Evolutionary conservation across 2,329 filamentous ascomycete species (phyloP), one percentile per base, ranked within the genome.

Genomic region (Cercospora sojina): DNA sequence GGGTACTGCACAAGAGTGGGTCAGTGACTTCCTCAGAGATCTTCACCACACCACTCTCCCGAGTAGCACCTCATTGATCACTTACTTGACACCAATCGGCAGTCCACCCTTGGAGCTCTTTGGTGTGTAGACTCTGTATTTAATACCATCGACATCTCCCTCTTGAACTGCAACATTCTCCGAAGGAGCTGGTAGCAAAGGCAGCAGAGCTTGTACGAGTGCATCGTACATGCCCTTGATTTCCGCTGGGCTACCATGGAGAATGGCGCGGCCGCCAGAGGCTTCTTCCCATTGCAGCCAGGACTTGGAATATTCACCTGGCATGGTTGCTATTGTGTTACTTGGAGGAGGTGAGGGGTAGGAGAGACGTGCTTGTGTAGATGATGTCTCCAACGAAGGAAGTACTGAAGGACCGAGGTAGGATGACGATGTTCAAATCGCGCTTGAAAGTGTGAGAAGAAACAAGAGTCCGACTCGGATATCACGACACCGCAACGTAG

Each of bases 221-320:
- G 27, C 60, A 35, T 68, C 70, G 59, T 67, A 71, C 68, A 66
- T 65, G 47, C 49, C 69, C 58, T 67, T 67, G 64, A 73, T 73
- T 53, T 73, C 71, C 27, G 68, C 68, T 35, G 66, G 65, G 12
- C 67, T 61, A 66, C 71, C 71, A 25, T 70, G 64, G 27, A 73
- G 68, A n/a, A 68, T 59, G 32, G 65, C 60, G 23, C 71, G 68
- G 43, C 72, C 72, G 32, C 72, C 72, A 7, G 64, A 66, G 41
- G 67, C 67, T 5, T 59, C 59, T 51, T 73, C 72, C 66, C 68
- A 70, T 35, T 67, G 64, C 56, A 69, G 69, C 72, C 72, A 73
- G 47, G 68, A 70, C 62, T 68, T 35, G 3, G 69, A 68, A 62
- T 69, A 71, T 53, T 69, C 53, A n/a, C 64, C 62, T 12, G 63